Base-by-base conservation (phyloP, 768 basidiomycete genomes). In the Xerocomus potaroensis region DNA sequence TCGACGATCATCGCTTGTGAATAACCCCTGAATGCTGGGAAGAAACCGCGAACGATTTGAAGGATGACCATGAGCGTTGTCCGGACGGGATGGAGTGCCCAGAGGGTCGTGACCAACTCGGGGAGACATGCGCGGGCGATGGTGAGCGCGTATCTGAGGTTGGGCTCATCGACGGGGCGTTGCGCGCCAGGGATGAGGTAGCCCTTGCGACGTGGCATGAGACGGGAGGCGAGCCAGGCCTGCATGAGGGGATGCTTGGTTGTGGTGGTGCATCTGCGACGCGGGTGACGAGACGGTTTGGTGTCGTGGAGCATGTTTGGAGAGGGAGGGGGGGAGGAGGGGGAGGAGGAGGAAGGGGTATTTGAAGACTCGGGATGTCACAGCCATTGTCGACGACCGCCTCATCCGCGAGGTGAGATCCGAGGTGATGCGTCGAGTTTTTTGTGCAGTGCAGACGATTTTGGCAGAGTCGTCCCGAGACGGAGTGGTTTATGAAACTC, bases 1-100 rank as follows among this genome's bases (percentile, higher is more conserved):
- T 91, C 83, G 54, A 91, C 81, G 55, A 91, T 86, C 64, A 87
- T 68, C 44, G 87, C 87, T 74, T 91, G 89, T 8, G 89, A 89
- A 71, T 88, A 91, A 51, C 86, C 84, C 67, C 86, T 79, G 65
- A 86, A 84, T 9, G 87, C 89, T 29, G 88, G 88, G 60, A 90
- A 81, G 48, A 84, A 68, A 51, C 87, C 89, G 55, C 86, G 78
- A 48, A 83, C 56, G 42, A 90, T 66, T 63, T 88, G 85, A 54
- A 89, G 68, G 49, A 74, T 46, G 63, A 90, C 68, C 80, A 91
- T 83, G 45, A 86, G 69, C n/a, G 77, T 70, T 18, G 84, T 81
- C 48, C 87, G 77, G 39, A 81, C 55, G 27, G 87, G 88, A 55
- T 90, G 84, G 27, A 84, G 66, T 41, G 62, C 61, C 73, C 75